phyloP scores from a whole-genome alignment of 371 early-diverging fungal genomes.

The Mortierella sp. region DNA sequence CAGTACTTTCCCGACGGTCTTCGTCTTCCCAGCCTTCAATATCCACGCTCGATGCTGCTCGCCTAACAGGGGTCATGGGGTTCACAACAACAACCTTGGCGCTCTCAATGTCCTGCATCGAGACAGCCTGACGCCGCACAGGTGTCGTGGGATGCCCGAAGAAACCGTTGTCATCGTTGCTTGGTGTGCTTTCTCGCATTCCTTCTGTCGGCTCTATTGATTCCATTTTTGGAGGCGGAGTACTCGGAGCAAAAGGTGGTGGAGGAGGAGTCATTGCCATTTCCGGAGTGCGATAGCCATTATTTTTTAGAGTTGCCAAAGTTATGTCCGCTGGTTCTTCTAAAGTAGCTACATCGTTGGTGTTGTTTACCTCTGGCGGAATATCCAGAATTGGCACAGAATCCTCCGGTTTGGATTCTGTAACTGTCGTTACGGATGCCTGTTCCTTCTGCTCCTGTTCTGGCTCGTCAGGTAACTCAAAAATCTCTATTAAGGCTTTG shows the following conservation, averaged over 20 bases:
- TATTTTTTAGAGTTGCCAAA: background rate
- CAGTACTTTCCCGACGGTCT: constrained; percentile 24
- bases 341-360: background rate
- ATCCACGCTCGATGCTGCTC: constrained; percentile 31
- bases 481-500: constrained; percentile 35
- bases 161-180: background rate
- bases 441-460: background rate
- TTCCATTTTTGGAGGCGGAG: background rate
- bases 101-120: constrained; percentile 24
- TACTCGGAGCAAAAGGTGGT: background rate
- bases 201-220: background rate
- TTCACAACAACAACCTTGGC: constrained; percentile 34
- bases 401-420: background rate
- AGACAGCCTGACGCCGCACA: constrained; percentile 12
- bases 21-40: constrained; percentile 55
- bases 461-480: constrained; percentile 16
- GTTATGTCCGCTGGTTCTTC: background rate
- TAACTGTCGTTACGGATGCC: background rate
- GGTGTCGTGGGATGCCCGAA: constrained; percentile 6
- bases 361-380: background rate
- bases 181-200: background rate
- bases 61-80: constrained; percentile 31
- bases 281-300: background rate
- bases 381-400: background rate
- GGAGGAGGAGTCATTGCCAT: background rate